These are phyloP conservation scores for Cyclocybe cylindracea DNA, from an alignment of 768 basidiomycete genomes.

Conservation along the genomic window DNA sequence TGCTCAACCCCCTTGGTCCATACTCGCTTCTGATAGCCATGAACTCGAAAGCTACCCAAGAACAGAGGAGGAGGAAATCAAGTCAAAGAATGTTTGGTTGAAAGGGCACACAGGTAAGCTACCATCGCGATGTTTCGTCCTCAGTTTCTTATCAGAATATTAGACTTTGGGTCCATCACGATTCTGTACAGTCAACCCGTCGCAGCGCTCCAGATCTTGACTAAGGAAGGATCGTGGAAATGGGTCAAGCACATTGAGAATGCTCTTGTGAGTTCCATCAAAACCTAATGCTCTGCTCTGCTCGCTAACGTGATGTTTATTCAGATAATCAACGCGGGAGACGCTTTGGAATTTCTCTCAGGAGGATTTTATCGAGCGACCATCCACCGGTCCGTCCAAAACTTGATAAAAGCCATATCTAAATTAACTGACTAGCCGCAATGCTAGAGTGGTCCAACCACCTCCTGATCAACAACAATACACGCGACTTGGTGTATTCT, in stretches of 20 bases:
- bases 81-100: slow-evolving; percentile 57
- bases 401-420: no score
- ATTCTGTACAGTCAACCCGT: slow-evolving; percentile 66
- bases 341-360: slow-evolving; percentile 59
- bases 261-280: slow-evolving; percentile 41
- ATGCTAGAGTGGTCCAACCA: slow-evolving; percentile 33
- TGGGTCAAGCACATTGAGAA: slow-evolving; percentile 63
- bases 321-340: slow-evolving; percentile 56
- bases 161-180: slow-evolving; percentile 56
- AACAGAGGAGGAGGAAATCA: slow-evolving; percentile 46
- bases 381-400: slow-evolving; percentile 40
- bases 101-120: slow-evolving; percentile 57
- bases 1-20: neutral
- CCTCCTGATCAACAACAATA: slow-evolving; percentile 51
- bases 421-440: no score
- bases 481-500: slow-evolving; percentile 58
- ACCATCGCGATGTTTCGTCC: neutral
- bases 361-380: slow-evolving; percentile 63
- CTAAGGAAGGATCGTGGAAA: slow-evolving; percentile 51
- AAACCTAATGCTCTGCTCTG: neutral
- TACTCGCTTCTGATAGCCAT: neutral
- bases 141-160: neutral
- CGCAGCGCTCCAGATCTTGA: slow-evolving; percentile 56
- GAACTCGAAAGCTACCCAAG: slow-evolving; percentile 44
- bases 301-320: neutral